phyloP scores from a whole-genome alignment of 176 grass and related monocot genomes.

The Oryza brachyantha region DNA sequence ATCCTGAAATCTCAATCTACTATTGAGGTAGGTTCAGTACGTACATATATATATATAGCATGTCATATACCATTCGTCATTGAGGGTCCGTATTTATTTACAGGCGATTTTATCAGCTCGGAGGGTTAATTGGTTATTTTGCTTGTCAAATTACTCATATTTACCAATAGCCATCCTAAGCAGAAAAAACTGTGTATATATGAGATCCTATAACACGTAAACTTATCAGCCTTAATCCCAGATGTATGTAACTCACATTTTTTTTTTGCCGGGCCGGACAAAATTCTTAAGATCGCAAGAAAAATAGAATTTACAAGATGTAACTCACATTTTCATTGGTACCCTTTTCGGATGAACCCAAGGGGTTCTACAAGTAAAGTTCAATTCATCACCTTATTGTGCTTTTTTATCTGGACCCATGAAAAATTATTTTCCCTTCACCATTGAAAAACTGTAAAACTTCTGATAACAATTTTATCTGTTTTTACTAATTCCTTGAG shows the following conservation, averaged over 20 bases:
- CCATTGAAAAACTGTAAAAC: neutral
- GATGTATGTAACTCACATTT: neutral
- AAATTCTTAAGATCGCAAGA: too few relatives aligned
- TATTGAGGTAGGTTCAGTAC: neutral
- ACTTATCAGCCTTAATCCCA: neutral
- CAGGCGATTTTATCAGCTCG: neutral
- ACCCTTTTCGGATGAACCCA: neutral
- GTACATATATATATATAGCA: conserved; percentile 1
- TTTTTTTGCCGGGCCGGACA: too few relatives aligned
- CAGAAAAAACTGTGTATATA: neutral
- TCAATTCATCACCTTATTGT: neutral
- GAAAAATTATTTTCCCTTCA: neutral
- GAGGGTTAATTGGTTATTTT: neutral
- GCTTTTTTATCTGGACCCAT: neutral
- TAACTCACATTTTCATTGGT: neutral
- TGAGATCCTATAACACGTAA: neutral
- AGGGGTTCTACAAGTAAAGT: neutral
- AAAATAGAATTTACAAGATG: too few relatives aligned
- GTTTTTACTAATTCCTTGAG: neutral
- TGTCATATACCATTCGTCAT: neutral
- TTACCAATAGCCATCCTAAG: neutral
- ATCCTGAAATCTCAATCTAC: conserved; percentile 3
- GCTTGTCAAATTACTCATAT: neutral
- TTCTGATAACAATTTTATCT: neutral
- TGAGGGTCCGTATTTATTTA: neutral